Evolutionary conservation across 164 flowering plant species (phyloP).

Genomic region (Taxillus chinensis): DNA sequence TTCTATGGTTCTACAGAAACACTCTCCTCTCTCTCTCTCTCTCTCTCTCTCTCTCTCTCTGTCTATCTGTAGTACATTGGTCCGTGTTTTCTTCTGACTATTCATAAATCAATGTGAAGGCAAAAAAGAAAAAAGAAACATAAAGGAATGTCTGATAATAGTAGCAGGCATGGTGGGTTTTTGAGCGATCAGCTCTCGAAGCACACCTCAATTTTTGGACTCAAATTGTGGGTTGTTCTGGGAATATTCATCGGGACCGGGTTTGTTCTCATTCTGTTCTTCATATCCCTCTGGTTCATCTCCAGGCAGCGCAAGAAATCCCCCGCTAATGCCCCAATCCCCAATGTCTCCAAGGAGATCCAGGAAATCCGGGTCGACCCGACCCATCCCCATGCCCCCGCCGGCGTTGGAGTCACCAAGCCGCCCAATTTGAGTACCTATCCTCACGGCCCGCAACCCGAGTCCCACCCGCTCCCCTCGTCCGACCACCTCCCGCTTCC

Average conservation of each 20-base stretch:
- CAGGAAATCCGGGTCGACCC: slow-evolving; percentile 36
- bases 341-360: slow-evolving; percentile 44
- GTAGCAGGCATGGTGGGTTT: slow-evolving; percentile 14
- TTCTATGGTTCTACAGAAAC: not conserved
- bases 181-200: slow-evolving; percentile 57
- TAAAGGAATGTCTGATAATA: slow-evolving; percentile 30
- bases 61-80: too few relatives aligned
- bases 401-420: slow-evolving; percentile 10
- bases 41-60: not conserved
- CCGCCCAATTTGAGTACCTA: not conserved
- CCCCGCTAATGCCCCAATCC: slow-evolving; percentile 25
- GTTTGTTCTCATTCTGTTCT: slow-evolving; percentile 58
- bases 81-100: too few relatives aligned
- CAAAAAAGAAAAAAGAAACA: slow-evolving; percentile 1
- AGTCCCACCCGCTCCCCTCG: not conserved
- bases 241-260: slow-evolving; percentile 66
- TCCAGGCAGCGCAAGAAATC: slow-evolving; percentile 20
- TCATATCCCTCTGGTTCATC: slow-evolving; percentile 63
- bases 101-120: not conserved
- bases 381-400: slow-evolving; percentile 6
- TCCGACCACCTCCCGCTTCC: not conserved
- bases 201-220: slow-evolving; percentile 62
- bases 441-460: slow-evolving; percentile 11
- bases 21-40: not conserved
- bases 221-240: slow-evolving; percentile 61